Evolutionary conservation across 192 early-diverging fungal genomes (phyloP).

Genomic region (Backusella tuberculispora): DNA sequence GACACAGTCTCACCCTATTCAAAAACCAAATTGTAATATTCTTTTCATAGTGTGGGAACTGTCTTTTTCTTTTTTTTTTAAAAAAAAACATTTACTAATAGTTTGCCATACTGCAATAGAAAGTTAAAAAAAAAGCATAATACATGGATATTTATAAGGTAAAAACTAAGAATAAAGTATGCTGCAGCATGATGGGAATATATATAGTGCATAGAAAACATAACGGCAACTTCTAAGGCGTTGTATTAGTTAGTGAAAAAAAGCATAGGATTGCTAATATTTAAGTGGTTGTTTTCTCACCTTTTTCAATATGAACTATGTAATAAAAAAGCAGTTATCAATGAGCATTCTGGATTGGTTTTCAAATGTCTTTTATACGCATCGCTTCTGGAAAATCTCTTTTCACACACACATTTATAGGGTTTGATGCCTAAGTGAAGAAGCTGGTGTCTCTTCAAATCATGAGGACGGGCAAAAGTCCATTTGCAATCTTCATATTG

Average conservation of each 20-base stretch:
- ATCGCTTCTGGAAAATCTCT: constrained; percentile 74
- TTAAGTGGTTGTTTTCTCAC: not conserved
- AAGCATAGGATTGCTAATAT: not conserved
- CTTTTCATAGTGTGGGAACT: constrained; percentile 8
- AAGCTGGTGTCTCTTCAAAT: constrained; percentile 74
- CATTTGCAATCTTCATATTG: constrained; percentile 48
- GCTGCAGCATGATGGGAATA: too few relatives aligned
- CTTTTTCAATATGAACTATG: not conserved
- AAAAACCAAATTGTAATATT: not conserved
- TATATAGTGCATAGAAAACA: too few relatives aligned
- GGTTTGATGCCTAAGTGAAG: constrained; percentile 77
- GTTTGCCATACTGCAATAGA: too few relatives aligned
- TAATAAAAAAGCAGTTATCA: not conserved
- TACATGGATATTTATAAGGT: too few relatives aligned
- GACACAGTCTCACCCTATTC: not conserved
- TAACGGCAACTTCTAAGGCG: not conserved
- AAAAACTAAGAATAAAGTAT: too few relatives aligned
- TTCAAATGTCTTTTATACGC: constrained; percentile 64
- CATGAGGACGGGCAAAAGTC: constrained; percentile 73
- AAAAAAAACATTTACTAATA: too few relatives aligned
- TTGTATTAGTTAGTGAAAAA: not conserved
- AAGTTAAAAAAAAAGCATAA: too few relatives aligned
- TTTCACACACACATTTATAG: constrained; percentile 75
- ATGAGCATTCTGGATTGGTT: constrained; percentile 1
- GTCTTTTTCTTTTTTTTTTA: not conserved